Evolutionary conservation across 2,329 filamentous ascomycete species (phyloP), one percentile per base, ranked within the genome.

Genomic region (Epichloe sp.): DNA sequence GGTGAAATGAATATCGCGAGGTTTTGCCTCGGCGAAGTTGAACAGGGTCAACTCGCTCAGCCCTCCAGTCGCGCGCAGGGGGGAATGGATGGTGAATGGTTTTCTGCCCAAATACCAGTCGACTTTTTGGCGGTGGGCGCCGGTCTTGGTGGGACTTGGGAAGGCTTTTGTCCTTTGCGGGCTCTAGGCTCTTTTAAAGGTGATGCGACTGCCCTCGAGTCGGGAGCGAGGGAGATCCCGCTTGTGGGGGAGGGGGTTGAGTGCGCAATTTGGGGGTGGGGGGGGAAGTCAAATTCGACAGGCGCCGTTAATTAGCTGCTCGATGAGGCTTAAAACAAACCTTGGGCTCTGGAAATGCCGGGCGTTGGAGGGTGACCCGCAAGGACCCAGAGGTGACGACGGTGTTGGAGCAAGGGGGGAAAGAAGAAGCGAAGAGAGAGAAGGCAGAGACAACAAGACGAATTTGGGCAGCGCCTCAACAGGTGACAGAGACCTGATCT

Each of bases 161-260:
- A 31, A 34, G 35, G 10, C n/a, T 41, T 48, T 34, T 42, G n/a
- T 42, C 21, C 40, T 23, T 23, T 40, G 26, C 40, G 35, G 42
- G 21, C 50, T 49, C 44, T 44, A 23, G 47, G 19, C 38, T 36
- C 26, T 47, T 49, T 47, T 49, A 37, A 37, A 45, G 43, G 47
- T 41, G 34, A 26, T 36, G 50, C 8, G 26, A 31, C 34, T 45
- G 46, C 34, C 19, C 21, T 46, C n/a, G n/a, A 49, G 23, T 37
- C 47, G 51, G 47, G 51, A 47, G 51, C 47, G 51, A 52, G 51
- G 44, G 47, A 53, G 51, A 45, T 40, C 37, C 38, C 47, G 47
- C 48, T 44, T 53, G 51, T 49, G 51, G 51, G 47, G 40, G 6
- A 26, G 6, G 31, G 45, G 43, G 40, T 21, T 26, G 21, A 17